Evolutionary conservation across 2,329 filamentous ascomycete genomes (phyloP), one percentile per base, ranked within the genome.

Genomic region (Pestalotiopsis sp.): DNA sequence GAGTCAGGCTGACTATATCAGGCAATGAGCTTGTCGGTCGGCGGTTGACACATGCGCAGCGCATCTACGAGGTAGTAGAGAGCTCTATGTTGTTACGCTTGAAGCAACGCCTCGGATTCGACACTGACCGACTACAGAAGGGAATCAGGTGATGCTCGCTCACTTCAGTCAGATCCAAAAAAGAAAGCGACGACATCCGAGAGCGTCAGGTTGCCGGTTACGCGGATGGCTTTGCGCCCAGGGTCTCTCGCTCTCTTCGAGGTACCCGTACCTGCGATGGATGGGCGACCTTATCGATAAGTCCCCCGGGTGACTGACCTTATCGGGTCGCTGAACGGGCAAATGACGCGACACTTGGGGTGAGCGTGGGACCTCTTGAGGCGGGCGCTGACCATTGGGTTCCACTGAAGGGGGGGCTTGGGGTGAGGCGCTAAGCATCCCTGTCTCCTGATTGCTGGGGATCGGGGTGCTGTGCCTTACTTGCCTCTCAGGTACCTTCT

Each of bases 321-420:
- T 62, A 62, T 62, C 59, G 59, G 59, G n/a, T 40, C 12, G 27
- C 38, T 36, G 59, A 62, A 12, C 25, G 57, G 57, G 23, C 57
- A 31, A 41, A 66, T 66, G 65, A 60, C 65, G 65, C 65, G 65
- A 60, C 65, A 56, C 52, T 60, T 41, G 56, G 27, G 64, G 64
- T 66, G 62, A 40, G 23, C 62, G 23, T 36, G 31, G 13, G 38
- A 36, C 23, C 41, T 13, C 14, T 11, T 65, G 57, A 36, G 14
- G 27, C 23, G 23, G 57, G 59, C 27, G 27, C n/a, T 40, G 31
- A 62, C 31, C 41, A 66, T 17, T 25, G 45, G 12, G 63, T 31
- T 56, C 49, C 63, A 66, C 45, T 27, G 6, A 49, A n/a, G 14
- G 41, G 49, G 14, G 27, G 36, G 17, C 38, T 38, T 36, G 49